Evolutionary conservation across 75 land plant species (phyloP).

Genomic region (Pinus albicaulis): DNA sequence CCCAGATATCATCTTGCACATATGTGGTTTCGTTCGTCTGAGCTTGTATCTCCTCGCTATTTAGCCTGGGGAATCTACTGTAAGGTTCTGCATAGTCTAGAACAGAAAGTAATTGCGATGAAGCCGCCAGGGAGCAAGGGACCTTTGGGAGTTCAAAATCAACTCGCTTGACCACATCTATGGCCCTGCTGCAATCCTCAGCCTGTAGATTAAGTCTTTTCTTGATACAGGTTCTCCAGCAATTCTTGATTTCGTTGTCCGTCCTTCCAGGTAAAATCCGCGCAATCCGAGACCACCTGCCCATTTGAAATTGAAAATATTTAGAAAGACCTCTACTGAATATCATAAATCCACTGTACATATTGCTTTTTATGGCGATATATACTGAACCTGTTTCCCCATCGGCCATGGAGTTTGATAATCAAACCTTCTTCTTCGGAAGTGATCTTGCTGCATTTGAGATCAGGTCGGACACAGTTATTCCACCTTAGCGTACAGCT

Average conservation of each 20-base stretch:
- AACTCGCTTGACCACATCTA: neutral
- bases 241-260: slow-evolving; percentile 18
- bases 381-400: neutral
- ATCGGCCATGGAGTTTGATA: neutral
- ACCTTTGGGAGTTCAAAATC: neutral
- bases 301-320: too few relatives aligned
- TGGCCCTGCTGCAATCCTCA: neutral
- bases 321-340: too few relatives aligned
- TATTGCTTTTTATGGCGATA: too few relatives aligned
- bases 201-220: neutral
- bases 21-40: too few relatives aligned
- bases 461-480: neutral
- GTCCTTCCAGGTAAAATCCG: slow-evolving; percentile 3
- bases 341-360: too few relatives aligned
- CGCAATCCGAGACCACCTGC: neutral
- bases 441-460: neutral
- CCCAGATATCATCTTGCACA: too few relatives aligned
- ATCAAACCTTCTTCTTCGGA: neutral
- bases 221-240: slow-evolving; percentile 12
- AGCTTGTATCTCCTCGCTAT: neutral
- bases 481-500: neutral
- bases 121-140: too few relatives aligned
- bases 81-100: neutral
- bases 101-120: too few relatives aligned
- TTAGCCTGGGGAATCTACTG: neutral